A percentile compares a stretch with the other conserved stretches of the same genome.
Evolutionary conservation across 345 rosid genomes (phyloP).

Genomic region (Camelina laxa): DNA sequence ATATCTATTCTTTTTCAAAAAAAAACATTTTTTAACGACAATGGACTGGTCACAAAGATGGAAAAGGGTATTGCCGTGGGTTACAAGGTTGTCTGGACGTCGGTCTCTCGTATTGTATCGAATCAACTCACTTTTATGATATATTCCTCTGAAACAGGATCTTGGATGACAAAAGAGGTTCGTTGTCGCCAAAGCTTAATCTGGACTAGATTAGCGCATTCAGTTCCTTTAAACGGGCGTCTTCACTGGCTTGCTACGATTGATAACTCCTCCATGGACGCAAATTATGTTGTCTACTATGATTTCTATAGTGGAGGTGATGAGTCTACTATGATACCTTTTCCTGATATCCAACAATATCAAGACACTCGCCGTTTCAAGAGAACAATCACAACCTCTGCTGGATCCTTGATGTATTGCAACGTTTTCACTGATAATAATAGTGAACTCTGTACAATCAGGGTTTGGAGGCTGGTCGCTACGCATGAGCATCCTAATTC

Average conservation of each 20-base stretch:
- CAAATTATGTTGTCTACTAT: neutral
- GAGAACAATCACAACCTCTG: slow-evolving; percentile 4
- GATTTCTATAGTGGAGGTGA: neutral
- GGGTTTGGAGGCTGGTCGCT: neutral
- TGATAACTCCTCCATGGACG: neutral
- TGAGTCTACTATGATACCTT: neutral
- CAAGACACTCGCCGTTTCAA: neutral
- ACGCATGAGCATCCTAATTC: neutral
- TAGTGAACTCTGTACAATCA: neutral
- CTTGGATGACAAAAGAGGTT: neutral
- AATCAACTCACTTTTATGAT: neutral
- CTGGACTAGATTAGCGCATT: neutral
- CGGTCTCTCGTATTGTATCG: neutral
- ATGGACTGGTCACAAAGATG: neutral
- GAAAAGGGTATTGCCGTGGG: neutral
- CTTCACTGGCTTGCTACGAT: neutral
- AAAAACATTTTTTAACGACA: neutral
- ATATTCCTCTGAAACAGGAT: neutral
- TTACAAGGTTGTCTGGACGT: neutral
- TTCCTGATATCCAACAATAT: neutral
- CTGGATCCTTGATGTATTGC: neutral
- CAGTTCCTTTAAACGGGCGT: neutral
- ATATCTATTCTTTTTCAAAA: no score
- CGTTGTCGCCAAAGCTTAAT: neutral
- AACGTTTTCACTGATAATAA: neutral